Evolutionary conservation across 805 yeast species (phyloP).

Genomic region (Candida golubevii): DNA sequence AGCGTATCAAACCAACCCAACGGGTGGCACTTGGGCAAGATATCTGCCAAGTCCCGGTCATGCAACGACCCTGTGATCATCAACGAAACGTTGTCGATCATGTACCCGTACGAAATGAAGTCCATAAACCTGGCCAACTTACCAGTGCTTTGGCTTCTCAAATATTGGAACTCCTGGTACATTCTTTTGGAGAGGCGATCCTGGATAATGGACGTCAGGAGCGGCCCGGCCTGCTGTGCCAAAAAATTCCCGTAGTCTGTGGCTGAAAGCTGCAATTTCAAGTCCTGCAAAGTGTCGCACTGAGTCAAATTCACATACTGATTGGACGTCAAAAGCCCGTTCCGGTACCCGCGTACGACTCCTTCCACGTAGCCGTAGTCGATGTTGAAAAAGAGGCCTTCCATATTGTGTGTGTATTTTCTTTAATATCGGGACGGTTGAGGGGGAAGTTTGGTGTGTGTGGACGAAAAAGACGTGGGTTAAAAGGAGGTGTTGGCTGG

Average conservation of each 20-base stretch:
- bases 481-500: too few species aligned
- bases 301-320: constrained; percentile 93
- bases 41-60: constrained; percentile 85
- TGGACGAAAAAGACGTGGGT: too few species aligned
- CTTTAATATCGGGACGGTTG: too few species aligned
- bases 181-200: constrained; percentile 69
- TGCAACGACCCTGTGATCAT: constrained; percentile 97
- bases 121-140: constrained; percentile 81
- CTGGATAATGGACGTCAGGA: constrained; percentile 84
- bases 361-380: constrained; percentile 92
- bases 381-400: constrained; percentile 87
- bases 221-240: constrained; percentile 74
- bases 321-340: constrained; percentile 68
- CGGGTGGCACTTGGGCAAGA: constrained; percentile 89
- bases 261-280: constrained; percentile 88
- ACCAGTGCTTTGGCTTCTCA: constrained; percentile 79
- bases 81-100: constrained; percentile 95
- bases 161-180: constrained; percentile 78
- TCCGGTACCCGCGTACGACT: constrained; percentile 88
- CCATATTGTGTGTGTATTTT: constrained; percentile 49
- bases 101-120: constrained; percentile 90
- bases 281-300: constrained; percentile 91
- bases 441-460: too few species aligned
- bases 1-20: constrained; percentile 98
- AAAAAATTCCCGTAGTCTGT: constrained; percentile 94